Evolutionary conservation across 495 filamentous ascomycete genomes (phyloP), one percentile per base, ranked within the genome.

Genomic region (Hypomontagnella monticulosa): DNA sequence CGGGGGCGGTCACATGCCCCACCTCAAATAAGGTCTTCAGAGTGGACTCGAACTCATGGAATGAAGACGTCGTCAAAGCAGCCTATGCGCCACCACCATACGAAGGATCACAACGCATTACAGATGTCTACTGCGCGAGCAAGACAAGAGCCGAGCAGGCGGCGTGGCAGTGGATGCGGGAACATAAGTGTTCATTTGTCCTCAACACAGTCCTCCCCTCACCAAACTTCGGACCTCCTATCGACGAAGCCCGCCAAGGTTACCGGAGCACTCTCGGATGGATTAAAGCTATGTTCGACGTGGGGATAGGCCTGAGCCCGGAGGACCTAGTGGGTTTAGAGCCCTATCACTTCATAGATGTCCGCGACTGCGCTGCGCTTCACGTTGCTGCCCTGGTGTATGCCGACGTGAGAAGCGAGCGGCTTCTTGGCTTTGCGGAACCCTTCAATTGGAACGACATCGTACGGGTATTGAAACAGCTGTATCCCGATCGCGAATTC

Each of bases 201-300:
- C 18, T 75, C 10, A 66, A 71, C n/a, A 60, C 70, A 1, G 12
- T 75, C 9, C 46, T 67, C 10, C 63, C 67, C 1, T 49, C 56
- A 20, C 56, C 58, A 8, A 67, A 67, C 37, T 34, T 63, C 10
- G 67, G 67, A 15, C 53, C 63, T 2, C 36, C 56, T 0, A 16
- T 71, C 12, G 46, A 56, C 7, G 20, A 36, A 2, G 46, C 41
- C 8, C 42, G 49, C 14, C 64, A 71, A 46, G 53, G 48, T 1
- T 67, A 52, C 14, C 58, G 63, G 6, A 63, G 44, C 11, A 64
- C 64, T 33, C 32, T 47, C 2, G n/a, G 9, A 0, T 56, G 43
- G 54, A 57, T 71, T 30, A 54, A 56, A 27, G 19, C 23, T 1
- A n/a, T 36, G 10, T 38, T 58, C 4, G 64, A 64, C 14, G 56